Percentiles rank a stretch among this genome's conserved stretches.
These are phyloP conservation scores for Jamesozyma spencerorum DNA, from an alignment of 805 yeast species.

Conservation along the genomic window DNA sequence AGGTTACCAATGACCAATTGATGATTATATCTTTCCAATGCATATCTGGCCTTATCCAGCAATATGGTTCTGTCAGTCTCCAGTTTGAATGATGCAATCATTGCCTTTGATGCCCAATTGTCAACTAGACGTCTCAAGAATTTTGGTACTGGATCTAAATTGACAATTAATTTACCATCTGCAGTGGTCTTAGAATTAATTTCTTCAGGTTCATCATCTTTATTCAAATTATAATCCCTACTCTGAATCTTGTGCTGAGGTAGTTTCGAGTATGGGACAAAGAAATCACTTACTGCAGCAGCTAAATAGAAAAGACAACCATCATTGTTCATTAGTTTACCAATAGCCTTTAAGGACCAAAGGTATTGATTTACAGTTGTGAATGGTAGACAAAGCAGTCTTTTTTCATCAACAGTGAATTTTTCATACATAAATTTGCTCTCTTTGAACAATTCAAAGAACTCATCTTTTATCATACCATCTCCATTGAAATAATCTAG, in stretches of 20 bases:
- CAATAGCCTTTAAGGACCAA: slow-evolving; percentile 66
- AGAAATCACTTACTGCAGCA: slow-evolving; percentile 96
- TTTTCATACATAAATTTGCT: slow-evolving; percentile 38
- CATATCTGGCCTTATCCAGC: slow-evolving; percentile 65
- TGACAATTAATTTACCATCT: slow-evolving; percentile 67
- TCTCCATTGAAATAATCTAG: slow-evolving; percentile 68
- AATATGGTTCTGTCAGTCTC: slow-evolving; percentile 76
- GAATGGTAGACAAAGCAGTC: slow-evolving; percentile 61
- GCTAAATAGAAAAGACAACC: slow-evolving; percentile 82
- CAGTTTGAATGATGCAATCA: slow-evolving; percentile 88
- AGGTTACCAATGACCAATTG: slow-evolving; percentile 92
- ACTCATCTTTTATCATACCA: slow-evolving; percentile 50
- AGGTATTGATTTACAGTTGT: slow-evolving; percentile 92
- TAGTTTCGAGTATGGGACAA: slow-evolving; percentile 72
- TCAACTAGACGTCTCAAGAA: slow-evolving; percentile 81
- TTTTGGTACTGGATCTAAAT: slow-evolving; percentile 93
- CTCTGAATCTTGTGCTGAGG: slow-evolving; percentile 96
- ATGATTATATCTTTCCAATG: slow-evolving; percentile 78
- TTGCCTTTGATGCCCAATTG: slow-evolving; percentile 89
- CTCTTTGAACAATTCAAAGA: slow-evolving; percentile 51
- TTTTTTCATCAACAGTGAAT: slow-evolving; percentile 21
- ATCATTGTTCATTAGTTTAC: slow-evolving; percentile 46
- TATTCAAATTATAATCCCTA: slow-evolving; percentile 39
- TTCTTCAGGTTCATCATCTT: background rate
- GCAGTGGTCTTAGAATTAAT: slow-evolving; percentile 17